Conservation (phyloP, 257 asterid genomes). For the Solanum gracilifrons region DNA sequence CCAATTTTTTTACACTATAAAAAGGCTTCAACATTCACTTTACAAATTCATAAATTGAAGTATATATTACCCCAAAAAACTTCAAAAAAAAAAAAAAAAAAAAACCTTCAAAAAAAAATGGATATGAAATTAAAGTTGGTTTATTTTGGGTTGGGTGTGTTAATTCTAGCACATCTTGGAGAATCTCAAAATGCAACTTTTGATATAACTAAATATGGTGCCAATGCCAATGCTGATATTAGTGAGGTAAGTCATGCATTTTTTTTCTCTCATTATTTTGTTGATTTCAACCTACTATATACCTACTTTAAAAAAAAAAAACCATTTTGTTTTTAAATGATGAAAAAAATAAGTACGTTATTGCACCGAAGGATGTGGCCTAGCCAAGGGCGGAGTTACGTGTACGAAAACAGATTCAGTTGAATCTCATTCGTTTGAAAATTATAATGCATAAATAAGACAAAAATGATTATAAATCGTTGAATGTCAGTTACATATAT, state of each 20-base stretch:
- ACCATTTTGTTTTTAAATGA: neutral
- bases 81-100: too few species aligned
- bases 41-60: neutral
- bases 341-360: neutral
- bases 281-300: neutral
- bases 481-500: neutral
- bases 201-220: slow-evolving; percentile 4
- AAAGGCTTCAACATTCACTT: neutral
- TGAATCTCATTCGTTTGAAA: neutral
- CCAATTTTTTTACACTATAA: neutral
- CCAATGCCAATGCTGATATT: neutral
- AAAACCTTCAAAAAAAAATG: neutral
- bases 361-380: neutral
- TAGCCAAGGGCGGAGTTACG: neutral
- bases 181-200: neutral
- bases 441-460: neutral
- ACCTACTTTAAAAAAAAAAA: neutral
- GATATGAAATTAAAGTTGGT: neutral
- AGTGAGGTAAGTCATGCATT: neutral
- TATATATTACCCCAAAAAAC: neutral
- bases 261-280: neutral
- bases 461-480: neutral
- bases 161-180: neutral
- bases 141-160: neutral
- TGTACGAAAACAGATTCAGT: neutral